phyloP scores from a whole-genome alignment of 2,329 filamentous ascomycete species.

The Aureobasidium pullulans region DNA sequence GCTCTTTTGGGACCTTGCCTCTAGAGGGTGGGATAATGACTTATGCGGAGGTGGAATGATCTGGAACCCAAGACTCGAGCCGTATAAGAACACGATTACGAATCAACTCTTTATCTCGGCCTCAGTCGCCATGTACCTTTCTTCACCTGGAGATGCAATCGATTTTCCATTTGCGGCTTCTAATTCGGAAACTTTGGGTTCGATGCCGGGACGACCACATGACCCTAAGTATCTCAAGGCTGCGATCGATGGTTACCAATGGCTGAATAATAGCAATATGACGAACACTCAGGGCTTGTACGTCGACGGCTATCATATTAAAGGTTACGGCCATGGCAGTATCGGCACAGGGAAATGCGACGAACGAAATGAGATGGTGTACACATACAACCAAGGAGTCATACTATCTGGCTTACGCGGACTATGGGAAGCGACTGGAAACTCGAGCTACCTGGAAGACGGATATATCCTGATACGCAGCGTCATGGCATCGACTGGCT shows the following conservation, averaged over 20 bases:
- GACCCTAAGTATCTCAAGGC: conserved; percentile 67
- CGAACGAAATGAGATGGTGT: conserved; percentile 75
- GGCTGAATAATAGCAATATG: conserved; percentile 56
- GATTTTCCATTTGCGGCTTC: conserved; percentile 50
- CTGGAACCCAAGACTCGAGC: conserved; percentile 72
- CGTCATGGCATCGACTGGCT: conserved; percentile 74
- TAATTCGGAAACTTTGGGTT: conserved; percentile 16
- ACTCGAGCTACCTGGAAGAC: conserved; percentile 63
- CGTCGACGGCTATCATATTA: conserved; percentile 82
- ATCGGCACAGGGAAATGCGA: conserved; percentile 69
- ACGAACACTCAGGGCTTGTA: conserved; percentile 65
- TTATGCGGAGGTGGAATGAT: conserved; percentile 84
- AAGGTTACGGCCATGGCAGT: conserved; percentile 46
- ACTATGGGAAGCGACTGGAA: conserved; percentile 71
- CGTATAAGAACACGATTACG: conserved; percentile 95
- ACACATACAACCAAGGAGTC: conserved; percentile 94
- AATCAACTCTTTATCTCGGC: conserved; percentile 85
- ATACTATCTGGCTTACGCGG: conserved; percentile 73
- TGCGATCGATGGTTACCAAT: conserved; percentile 59
- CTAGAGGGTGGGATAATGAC: conserved; percentile 69
- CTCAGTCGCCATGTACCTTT: conserved; percentile 80
- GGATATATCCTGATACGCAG: conserved; percentile 69
- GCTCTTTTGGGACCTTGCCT: conserved; percentile 77
- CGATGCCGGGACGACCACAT: conserved; percentile 34
- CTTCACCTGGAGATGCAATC: conserved; percentile 76